phyloP scores from a whole-genome alignment of 345 rosid species.

The Lagerstroemia speciosa region DNA sequence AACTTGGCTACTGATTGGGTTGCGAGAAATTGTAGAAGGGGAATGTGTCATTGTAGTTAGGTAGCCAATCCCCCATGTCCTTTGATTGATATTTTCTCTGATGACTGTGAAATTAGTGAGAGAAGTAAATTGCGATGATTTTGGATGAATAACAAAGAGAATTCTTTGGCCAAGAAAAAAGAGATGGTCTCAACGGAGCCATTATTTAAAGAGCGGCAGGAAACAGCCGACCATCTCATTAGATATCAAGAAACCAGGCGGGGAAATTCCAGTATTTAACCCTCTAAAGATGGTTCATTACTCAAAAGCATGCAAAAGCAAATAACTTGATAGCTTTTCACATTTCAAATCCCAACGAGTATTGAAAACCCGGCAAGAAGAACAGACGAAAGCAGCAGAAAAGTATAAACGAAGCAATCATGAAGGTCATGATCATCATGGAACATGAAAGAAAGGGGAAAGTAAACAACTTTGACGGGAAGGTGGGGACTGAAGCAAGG shows the following conservation, averaged over 20 bases:
- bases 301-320: constrained; percentile 1
- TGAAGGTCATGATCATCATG: background rate
- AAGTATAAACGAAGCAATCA: background rate
- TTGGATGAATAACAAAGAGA: too few species aligned
- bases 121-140: too few species aligned
- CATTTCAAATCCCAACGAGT: background rate
- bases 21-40: too few species aligned
- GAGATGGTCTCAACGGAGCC: background rate
- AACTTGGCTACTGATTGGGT: too few species aligned
- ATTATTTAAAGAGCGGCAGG: background rate
- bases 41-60: too few species aligned
- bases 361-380: background rate
- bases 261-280: background rate
- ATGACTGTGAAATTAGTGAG: too few species aligned
- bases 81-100: too few species aligned
- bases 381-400: background rate
- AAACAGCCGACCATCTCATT: background rate
- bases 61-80: too few species aligned
- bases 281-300: background rate
- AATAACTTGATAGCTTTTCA: background rate
- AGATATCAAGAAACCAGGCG: background rate
- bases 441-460: background rate
- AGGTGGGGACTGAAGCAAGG: background rate
- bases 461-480: background rate
- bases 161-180: too few species aligned